Conservation (phyloP, 441 rosid species). For the Corymbia calophylla region DNA sequence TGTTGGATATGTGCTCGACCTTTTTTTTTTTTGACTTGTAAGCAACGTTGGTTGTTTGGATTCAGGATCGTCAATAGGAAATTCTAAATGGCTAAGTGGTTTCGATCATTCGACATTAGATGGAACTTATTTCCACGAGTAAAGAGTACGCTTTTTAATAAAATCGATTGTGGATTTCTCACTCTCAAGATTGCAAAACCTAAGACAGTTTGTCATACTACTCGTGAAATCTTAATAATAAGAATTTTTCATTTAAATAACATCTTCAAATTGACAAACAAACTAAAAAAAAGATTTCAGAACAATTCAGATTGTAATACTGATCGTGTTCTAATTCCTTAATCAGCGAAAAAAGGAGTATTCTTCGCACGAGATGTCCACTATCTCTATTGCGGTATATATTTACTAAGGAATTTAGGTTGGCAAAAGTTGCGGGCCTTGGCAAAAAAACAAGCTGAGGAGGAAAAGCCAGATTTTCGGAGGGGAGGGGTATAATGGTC, state of each 20-base stretch:
- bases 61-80: background rate
- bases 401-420: rapidly evolving
- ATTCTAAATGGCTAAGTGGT: background rate
- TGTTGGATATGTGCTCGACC: background rate
- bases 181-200: rapidly evolving
- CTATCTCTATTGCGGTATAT: background rate
- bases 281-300: background rate
- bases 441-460: background rate
- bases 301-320: rapidly evolving
- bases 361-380: background rate
- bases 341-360: rapidly evolving
- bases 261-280: background rate
- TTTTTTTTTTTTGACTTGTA: background rate
- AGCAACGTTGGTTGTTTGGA: background rate
- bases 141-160: background rate
- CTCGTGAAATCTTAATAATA: rapidly evolving
- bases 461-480: background rate
- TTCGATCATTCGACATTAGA: rapidly evolving
- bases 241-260: background rate
- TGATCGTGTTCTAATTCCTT: background rate
- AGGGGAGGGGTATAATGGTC: background rate
- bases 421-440: rapidly evolving
- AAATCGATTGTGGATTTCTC: rapidly evolving
- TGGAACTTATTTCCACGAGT: background rate
- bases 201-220: too few species aligned